phyloP scores from a whole-genome alignment of 2,329 filamentous ascomycete species.

The Aspergillus clavatus region DNA sequence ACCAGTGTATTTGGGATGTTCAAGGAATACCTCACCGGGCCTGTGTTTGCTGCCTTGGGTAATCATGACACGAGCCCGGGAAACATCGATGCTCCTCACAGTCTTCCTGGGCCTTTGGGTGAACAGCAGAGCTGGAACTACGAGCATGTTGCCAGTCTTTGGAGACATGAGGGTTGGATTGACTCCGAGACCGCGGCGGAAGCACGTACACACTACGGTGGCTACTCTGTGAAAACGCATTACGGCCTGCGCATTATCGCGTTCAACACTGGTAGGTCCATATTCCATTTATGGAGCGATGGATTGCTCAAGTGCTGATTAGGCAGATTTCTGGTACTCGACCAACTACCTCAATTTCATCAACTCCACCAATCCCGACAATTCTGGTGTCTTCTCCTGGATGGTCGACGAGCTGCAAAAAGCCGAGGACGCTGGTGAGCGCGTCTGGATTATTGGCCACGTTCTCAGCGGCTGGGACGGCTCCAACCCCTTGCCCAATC shows the following conservation, averaged over 20 bases:
- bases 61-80: conserved; percentile 56
- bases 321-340: conserved; percentile 25
- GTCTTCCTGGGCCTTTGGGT: conserved; percentile 49
- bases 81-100: conserved; percentile 51
- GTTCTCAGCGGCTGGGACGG: conserved; percentile 56
- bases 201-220: conserved; percentile 52
- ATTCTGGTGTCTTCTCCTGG: conserved; percentile 46
- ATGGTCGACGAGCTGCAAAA: conserved; percentile 50
- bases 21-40: conserved; percentile 52
- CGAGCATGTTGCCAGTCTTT: conserved; percentile 51
- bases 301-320: no score
- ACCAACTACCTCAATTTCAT: conserved; percentile 48
- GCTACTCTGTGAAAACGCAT: conserved; percentile 52
- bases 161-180: conserved; percentile 55
- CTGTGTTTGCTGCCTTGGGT: conserved; percentile 53
- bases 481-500: conserved; percentile 50
- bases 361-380: conserved; percentile 50
- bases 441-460: conserved; percentile 53
- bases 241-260: conserved; percentile 50
- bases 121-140: conserved; percentile 57
- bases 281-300: no score
- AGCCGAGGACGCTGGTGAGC: conserved; percentile 49
- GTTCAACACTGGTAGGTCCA: conserved; percentile 48
- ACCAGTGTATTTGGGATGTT: conserved; percentile 52
- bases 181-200: conserved; percentile 41